Percentiles rank a stretch among this genome's conserved stretches.
phyloP scores from a whole-genome alignment of 2,329 filamentous ascomycete species.

The Botrytis squamosa region DNA sequence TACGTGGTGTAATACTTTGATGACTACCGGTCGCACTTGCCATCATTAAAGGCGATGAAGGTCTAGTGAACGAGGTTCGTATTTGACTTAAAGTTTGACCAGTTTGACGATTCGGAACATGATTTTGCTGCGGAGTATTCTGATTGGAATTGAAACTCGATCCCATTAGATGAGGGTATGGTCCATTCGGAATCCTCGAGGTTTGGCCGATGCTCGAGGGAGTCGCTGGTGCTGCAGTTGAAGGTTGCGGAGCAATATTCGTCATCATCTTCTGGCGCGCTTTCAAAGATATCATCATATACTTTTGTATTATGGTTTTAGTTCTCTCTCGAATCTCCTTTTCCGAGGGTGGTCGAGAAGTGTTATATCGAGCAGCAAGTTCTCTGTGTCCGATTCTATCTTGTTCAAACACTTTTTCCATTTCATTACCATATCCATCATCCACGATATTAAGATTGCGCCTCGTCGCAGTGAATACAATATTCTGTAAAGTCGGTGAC shows the following conservation, averaged over 20 bases:
- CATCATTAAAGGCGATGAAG: neutral
- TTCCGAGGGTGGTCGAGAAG: slow-evolving; percentile 32
- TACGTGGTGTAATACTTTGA: neutral
- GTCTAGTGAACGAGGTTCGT: slow-evolving; percentile 3
- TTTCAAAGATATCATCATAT: slow-evolving; percentile 6
- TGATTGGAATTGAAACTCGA: neutral
- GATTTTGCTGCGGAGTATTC: neutral
- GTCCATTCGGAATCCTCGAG: neutral
- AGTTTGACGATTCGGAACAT: neutral
- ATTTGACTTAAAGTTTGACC: slow-evolving; percentile 7
- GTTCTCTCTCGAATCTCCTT: slow-evolving; percentile 35
- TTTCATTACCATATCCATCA: slow-evolving; percentile 37
- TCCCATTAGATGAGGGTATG: neutral
- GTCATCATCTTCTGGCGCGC: slow-evolving; percentile 2
- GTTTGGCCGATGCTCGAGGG: neutral
- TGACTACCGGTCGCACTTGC: neutral
- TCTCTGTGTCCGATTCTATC: slow-evolving; percentile 41
- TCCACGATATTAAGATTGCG: slow-evolving; percentile 48
- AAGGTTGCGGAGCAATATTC: neutral
- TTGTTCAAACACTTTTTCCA: slow-evolving; percentile 42
- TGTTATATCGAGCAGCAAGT: slow-evolving; percentile 32
- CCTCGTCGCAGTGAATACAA: slow-evolving; percentile 53
- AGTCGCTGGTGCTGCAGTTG: neutral
- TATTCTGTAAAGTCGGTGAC: slow-evolving; percentile 52
- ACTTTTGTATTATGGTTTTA: slow-evolving; percentile 13